These are phyloP conservation scores for Solanum hybrid DNA, from an alignment of 305 asterid genomes.

Conservation along the genomic window DNA sequence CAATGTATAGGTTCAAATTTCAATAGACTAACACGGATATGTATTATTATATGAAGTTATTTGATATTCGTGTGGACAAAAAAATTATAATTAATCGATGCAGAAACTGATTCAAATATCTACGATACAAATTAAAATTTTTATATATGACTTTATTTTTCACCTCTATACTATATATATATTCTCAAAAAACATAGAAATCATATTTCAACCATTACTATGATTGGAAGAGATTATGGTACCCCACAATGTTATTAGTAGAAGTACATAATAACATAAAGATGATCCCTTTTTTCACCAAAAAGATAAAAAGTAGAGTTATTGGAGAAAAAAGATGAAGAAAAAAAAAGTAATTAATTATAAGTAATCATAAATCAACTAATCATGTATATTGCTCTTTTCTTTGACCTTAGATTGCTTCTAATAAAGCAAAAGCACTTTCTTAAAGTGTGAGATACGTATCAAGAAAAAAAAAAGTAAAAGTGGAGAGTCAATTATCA, in stretches of 20 bases:
- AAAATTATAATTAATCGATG: not conserved
- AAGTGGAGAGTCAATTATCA: not conserved
- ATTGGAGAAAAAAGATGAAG: not conserved
- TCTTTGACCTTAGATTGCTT: not conserved
- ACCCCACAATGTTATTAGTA: not conserved
- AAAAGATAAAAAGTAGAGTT: not conserved
- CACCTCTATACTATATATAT: not conserved
- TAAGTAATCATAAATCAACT: not conserved
- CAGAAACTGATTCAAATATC: not conserved
- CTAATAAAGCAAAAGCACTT: constrained; percentile 5
- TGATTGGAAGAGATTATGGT: not conserved
- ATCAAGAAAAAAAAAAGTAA: not conserved
- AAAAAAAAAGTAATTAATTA: not conserved
- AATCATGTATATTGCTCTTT: not conserved
- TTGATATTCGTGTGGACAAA: not conserved
- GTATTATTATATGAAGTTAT: not conserved
- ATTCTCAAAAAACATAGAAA: not conserved
- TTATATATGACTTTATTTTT: not conserved
- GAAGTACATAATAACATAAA: not conserved
- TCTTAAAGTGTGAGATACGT: constrained; percentile 2
- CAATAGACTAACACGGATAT: not conserved
- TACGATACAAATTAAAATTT: not conserved
- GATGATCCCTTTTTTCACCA: not conserved
- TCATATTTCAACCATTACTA: not conserved
- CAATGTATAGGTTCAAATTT: not conserved